Evolutionary conservation across 345 rosid species (phyloP).

Genomic region (Salix caprea): DNA sequence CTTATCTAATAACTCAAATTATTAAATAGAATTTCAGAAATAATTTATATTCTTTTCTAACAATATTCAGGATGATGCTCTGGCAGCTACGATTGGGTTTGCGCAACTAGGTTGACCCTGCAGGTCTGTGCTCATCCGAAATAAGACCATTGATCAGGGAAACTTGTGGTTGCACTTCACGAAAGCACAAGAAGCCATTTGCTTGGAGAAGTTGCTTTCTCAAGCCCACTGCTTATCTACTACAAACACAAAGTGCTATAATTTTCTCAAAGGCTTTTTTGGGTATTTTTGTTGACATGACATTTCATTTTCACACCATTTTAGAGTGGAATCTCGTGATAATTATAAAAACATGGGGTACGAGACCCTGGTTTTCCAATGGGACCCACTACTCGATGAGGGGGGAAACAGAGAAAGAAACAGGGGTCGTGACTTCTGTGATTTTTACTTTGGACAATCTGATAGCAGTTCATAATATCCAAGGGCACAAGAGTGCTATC

Average conservation of each 20-base stretch:
- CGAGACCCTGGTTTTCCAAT: neutral
- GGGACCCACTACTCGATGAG: neutral
- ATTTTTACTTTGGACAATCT: conserved; percentile 17
- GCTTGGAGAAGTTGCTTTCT: neutral
- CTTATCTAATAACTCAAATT: too few relatives aligned
- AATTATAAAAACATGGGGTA: neutral
- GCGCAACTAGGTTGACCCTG: neutral
- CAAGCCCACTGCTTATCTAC: too few relatives aligned
- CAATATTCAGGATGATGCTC: too few relatives aligned
- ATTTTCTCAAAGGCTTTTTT: neutral
- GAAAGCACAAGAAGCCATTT: neutral
- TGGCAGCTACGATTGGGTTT: too few relatives aligned
- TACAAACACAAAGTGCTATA: neutral
- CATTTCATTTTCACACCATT: neutral
- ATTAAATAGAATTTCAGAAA: too few relatives aligned
- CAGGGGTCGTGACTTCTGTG: conserved; percentile 13
- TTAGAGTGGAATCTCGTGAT: neutral
- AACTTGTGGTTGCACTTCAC: neutral
- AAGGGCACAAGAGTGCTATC: neutral
- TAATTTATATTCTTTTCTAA: too few relatives aligned
- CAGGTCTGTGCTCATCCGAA: neutral
- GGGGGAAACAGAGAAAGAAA: neutral
- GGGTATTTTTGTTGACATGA: neutral
- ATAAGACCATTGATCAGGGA: neutral
- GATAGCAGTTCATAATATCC: conserved; percentile 13